Base-by-base conservation (phyloP, 768 basidiomycete species). In the Lanmaoa pseudosensibilis region DNA sequence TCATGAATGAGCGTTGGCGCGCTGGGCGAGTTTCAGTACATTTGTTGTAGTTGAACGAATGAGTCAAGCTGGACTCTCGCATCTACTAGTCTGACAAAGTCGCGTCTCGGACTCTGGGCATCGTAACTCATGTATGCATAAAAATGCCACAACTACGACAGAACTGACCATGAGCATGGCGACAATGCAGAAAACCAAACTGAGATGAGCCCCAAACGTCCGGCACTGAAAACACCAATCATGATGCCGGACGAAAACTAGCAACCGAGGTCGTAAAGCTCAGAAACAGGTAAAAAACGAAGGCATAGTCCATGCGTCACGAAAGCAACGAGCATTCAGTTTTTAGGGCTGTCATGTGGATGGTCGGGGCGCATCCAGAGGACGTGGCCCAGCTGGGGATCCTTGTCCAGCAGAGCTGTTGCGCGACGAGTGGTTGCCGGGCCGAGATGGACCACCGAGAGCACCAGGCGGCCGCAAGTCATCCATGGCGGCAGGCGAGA, bases 331-430 rank as follows among this genome's bases (percentile, higher is more conserved):
- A 43, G 15, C 21, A 12, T 40, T 69, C 56, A 70, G 39, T 49
- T 59, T 70, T 67, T 73, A 13, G 70, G 59, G 34, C 63, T 63
- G 41, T 57, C 66, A 33, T 65, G 69, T 47, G 52, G 41, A 55
- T 64, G 59, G 9, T 70, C 67, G 19, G 27, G 65, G 60, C 10
- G 64, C 54, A 34, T 73, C 73, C 50, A 73, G 56, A 15, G 72
- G 65, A 33, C 69, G 72, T 45, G 65, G 72, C 48, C 70, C 69
- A 25, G 73, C 71, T 21, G 84, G 84, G n/a, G 84, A 86, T 25
- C 79, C 80, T 61, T 80, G 76, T 50, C 80, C 73, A 44, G 75
- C 78, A 11, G 84, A 85, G 60, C 78, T 82, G 39, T 75, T 80
- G 43, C 79, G 74, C 10, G 83, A 83, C 13, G 70, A 72, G 36